A percentile compares a stretch with the other conserved stretches of the same genome.
phyloP scores from a whole-genome alignment of 768 basidiomycete species.

The Lentinula sp. region DNA sequence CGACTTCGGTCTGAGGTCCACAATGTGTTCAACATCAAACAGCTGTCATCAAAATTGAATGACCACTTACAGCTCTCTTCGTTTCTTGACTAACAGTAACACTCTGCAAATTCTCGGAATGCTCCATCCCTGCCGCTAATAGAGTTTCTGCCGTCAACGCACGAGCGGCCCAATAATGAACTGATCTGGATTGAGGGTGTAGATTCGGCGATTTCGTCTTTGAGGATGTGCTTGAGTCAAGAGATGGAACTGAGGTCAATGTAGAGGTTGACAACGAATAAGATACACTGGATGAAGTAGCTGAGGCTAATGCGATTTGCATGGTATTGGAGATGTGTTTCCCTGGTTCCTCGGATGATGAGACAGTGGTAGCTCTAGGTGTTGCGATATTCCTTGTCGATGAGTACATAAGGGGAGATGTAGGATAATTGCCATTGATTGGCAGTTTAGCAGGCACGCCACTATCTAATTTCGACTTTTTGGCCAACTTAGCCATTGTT shows the following conservation, averaged over 20 bases:
- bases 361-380: not conserved
- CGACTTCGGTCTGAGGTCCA: slow-evolving; percentile 35
- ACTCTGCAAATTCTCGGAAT: slow-evolving; percentile 43
- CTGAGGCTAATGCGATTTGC: not conserved
- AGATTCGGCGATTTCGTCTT: not conserved
- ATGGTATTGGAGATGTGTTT: not conserved
- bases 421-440: not conserved
- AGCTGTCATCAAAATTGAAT: not conserved
- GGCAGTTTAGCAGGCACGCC: not conserved
- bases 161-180: slow-evolving; percentile 66
- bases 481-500: not conserved
- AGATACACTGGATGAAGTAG: too few relatives aligned
- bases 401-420: not conserved
- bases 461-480: not conserved
- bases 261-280: not conserved
- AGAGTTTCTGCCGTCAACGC: slow-evolving; percentile 62
- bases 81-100: slow-evolving; percentile 34
- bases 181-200: slow-evolving; percentile 17
- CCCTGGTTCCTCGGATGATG: not conserved
- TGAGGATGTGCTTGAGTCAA: not conserved
- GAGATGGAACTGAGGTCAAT: not conserved
- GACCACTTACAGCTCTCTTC: slow-evolving; percentile 39
- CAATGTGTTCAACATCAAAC: not conserved
- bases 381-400: not conserved
- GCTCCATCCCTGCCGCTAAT: slow-evolving; percentile 39